Conservation (phyloP, 2,329 filamentous ascomycete species). For the Penicillium sp. region DNA sequence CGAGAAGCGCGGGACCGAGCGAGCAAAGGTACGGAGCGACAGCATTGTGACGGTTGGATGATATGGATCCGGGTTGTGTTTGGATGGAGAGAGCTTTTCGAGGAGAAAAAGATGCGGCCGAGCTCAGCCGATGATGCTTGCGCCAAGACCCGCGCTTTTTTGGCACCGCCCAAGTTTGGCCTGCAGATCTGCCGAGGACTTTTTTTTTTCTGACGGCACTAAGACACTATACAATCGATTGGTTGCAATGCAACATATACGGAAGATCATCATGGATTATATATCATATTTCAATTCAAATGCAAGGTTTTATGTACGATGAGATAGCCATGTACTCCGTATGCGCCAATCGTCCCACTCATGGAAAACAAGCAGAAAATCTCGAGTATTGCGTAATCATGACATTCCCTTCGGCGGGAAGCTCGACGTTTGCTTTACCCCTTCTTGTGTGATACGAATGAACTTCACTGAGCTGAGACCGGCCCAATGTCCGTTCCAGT, state of each 20-base stretch:
- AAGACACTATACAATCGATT: not conserved
- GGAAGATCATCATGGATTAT: not conserved
- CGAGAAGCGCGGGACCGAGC: conserved; percentile 67
- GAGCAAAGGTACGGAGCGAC: conserved; percentile 66
- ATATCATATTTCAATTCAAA: not conserved
- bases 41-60: conserved; percentile 59
- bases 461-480: conserved; percentile 76
- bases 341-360: conserved; percentile 25
- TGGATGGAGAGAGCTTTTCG: conserved; percentile 21
- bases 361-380: conserved; percentile 11
- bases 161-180: conserved; percentile 18
- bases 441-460: conserved; percentile 69
- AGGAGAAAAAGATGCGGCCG: conserved; percentile 26
- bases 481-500: conserved; percentile 84
- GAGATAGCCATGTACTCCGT: conserved; percentile 26
- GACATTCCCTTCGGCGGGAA: conserved; percentile 72
- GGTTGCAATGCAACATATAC: conserved; percentile 5
- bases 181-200: conserved; percentile 26
- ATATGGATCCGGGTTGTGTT: conserved; percentile 5
- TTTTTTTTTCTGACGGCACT: not conserved
- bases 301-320: conserved; percentile 11
- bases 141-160: conserved; percentile 27
- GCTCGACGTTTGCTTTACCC: conserved; percentile 66
- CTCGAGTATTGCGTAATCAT: conserved; percentile 31
- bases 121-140: conserved; percentile 33